Evolutionary conservation across 371 early-diverging fungal genomes (phyloP).

Genomic region (Mortierella sp.): DNA sequence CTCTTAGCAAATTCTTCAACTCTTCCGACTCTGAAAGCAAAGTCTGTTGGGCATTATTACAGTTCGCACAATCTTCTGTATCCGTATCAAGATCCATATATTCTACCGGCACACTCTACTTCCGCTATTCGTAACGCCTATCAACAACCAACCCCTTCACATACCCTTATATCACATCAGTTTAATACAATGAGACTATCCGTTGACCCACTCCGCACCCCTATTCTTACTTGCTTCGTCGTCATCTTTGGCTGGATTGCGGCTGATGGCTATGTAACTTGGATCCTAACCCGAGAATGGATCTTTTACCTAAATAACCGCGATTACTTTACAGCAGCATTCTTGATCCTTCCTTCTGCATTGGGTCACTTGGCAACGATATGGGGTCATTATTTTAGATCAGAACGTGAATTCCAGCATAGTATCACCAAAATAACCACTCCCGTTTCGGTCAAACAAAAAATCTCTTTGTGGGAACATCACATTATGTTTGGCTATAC

Average conservation of each 20-base stretch:
- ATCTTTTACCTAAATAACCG: conserved; percentile 33
- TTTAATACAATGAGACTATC: conserved; percentile 13
- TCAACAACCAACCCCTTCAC: no score
- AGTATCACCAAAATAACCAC: conserved; percentile 46
- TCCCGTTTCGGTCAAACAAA: conserved; percentile 27
- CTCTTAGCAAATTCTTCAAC: no score
- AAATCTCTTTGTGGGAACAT: conserved; percentile 51
- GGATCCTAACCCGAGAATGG: conserved; percentile 33
- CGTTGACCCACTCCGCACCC: conserved; percentile 10
- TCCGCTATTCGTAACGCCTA: no score
- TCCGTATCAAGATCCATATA: no score
- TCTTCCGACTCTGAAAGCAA: no score
- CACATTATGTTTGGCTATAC: conserved; percentile 45
- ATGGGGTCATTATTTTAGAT: conserved; percentile 54
- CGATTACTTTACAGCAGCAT: conserved; percentile 26
- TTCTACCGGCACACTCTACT: background rate
- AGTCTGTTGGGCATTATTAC: background rate
- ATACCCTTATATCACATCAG: no score
- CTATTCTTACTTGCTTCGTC: conserved; percentile 25
- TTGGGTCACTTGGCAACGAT: conserved; percentile 44
- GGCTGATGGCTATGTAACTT: conserved; percentile 38
- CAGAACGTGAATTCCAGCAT: conserved; percentile 52
- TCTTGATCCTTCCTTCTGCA: conserved; percentile 28
- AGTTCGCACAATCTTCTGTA: no score
- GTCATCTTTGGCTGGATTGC: conserved; percentile 6